These are phyloP conservation scores for Termitomyces sp. DNA, from an alignment of 768 basidiomycete species.

Conservation along the genomic window DNA sequence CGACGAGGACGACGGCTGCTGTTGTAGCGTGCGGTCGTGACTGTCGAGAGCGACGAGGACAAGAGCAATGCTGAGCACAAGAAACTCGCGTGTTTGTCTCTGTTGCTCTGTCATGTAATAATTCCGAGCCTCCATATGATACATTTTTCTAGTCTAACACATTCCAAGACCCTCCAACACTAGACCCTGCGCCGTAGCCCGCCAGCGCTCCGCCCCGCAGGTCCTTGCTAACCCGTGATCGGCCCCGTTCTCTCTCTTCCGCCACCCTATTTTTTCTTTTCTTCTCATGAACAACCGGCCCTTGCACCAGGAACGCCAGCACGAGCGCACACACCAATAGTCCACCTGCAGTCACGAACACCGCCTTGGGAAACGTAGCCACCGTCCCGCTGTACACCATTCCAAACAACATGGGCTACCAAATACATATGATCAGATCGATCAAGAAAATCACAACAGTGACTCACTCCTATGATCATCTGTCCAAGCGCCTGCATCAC, in stretches of 20 bases:
- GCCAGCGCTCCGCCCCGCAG: slow-evolving; percentile 36
- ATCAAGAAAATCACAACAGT: not conserved
- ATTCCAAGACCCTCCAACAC: not conserved
- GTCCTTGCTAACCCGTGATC: slow-evolving; percentile 51
- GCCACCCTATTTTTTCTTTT: slow-evolving; percentile 18
- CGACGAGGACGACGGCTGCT: slow-evolving; percentile 21
- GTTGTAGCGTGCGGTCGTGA: slow-evolving; percentile 19
- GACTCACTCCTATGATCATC: slow-evolving; percentile 56
- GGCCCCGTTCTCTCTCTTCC: slow-evolving; percentile 38
- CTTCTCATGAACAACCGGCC: slow-evolving; percentile 32
- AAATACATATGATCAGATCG: slow-evolving; percentile 8
- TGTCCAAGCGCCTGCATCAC: slow-evolving; percentile 69
- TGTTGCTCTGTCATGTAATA: slow-evolving; percentile 17
- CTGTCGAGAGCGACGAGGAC: slow-evolving; percentile 17
- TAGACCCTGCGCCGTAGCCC: slow-evolving; percentile 17
- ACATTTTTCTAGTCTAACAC: slow-evolving; percentile 5
- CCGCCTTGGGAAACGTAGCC: slow-evolving; percentile 63
- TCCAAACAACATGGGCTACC: slow-evolving; percentile 69
- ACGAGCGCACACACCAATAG: slow-evolving; percentile 43
- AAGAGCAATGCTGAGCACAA: slow-evolving; percentile 15
- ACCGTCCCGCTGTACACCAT: slow-evolving; percentile 70
- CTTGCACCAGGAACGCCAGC: slow-evolving; percentile 39
- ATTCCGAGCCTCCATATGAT: slow-evolving; percentile 6
- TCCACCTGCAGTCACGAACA: slow-evolving; percentile 58
- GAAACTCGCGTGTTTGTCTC: slow-evolving; percentile 23